Evolutionary conservation across 2,329 filamentous ascomycete genomes (phyloP).

Genomic region (Metarhizium guizhouense): DNA sequence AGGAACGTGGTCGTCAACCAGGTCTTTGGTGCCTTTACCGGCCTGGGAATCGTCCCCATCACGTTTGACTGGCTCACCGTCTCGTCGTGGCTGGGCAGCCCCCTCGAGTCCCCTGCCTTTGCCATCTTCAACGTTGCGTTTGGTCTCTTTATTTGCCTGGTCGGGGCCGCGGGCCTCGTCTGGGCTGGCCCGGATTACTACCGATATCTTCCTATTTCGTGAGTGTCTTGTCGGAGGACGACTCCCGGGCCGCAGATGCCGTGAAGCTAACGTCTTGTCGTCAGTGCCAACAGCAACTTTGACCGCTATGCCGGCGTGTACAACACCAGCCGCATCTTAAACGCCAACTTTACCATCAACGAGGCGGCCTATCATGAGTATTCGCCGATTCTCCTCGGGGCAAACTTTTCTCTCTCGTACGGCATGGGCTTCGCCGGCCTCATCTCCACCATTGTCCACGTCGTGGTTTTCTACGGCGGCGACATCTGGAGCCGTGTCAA

Average conservation of each 20-base stretch:
- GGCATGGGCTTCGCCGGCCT: conserved; percentile 49
- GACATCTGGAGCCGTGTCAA: conserved; percentile 31
- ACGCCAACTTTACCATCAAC: conserved; percentile 41
- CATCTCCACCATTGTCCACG: conserved; percentile 43
- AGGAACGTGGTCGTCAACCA: conserved; percentile 55
- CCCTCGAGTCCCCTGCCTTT: conserved; percentile 50
- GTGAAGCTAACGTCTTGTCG: background rate
- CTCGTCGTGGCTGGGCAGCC: conserved; percentile 45
- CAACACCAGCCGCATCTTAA: conserved; percentile 47
- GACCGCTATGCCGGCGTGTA: conserved; percentile 51
- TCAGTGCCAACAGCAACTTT: conserved; percentile 41
- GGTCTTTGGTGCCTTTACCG: conserved; percentile 52
- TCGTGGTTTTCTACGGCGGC: conserved; percentile 40
- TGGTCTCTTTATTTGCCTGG: conserved; percentile 39
- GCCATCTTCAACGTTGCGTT: conserved; percentile 51
- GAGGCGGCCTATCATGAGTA: conserved; percentile 47
- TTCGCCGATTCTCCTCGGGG: conserved; percentile 44
- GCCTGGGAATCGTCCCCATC: conserved; percentile 52
- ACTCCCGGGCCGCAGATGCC: background rate
- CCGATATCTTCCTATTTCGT: conserved; percentile 42
- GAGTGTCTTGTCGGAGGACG: background rate
- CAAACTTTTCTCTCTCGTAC: conserved; percentile 46
- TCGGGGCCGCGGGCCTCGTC: conserved; percentile 44
- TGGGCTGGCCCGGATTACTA: conserved; percentile 41
- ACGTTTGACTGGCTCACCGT: conserved; percentile 60